Percentiles rank a stretch among this genome's conserved stretches.
Evolutionary conservation across 2,329 filamentous ascomycete genomes (phyloP).

Genomic region (Microsporum audouinii): DNA sequence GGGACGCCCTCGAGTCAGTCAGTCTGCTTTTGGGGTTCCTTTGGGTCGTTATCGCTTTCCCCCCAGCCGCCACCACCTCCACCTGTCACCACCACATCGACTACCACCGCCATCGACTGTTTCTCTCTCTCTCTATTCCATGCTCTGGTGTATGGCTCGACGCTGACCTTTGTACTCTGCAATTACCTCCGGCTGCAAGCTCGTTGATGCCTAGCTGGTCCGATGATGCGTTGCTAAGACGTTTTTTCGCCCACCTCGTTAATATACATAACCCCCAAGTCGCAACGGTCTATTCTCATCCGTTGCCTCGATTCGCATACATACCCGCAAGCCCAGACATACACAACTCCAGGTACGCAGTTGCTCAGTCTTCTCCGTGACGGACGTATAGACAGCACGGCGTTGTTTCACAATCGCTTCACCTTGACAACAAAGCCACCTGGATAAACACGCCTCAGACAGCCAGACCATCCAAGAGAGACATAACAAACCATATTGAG

Average conservation of each 20-base stretch:
- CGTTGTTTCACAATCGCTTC: neutral
- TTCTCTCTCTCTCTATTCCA: neutral
- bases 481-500: neutral
- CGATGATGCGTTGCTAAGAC: neutral
- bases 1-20: too few relatives aligned
- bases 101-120: neutral
- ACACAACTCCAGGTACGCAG: neutral
- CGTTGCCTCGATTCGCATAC: neutral
- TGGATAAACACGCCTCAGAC: neutral
- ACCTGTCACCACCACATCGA: neutral
- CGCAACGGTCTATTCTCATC: neutral
- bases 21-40: neutral
- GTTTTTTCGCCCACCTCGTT: neutral
- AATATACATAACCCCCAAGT: neutral
- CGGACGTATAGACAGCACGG: neutral
- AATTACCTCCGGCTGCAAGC: neutral
- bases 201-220: neutral
- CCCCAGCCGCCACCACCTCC: neutral
- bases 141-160: slow-evolving; percentile 1
- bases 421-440: neutral
- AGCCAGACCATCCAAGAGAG: neutral
- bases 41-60: neutral
- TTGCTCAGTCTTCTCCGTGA: neutral
- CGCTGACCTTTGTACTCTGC: neutral
- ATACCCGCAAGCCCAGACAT: neutral